phyloP scores from a whole-genome alignment of 129 eudicot species.

The Dittrichia graveolens region DNA sequence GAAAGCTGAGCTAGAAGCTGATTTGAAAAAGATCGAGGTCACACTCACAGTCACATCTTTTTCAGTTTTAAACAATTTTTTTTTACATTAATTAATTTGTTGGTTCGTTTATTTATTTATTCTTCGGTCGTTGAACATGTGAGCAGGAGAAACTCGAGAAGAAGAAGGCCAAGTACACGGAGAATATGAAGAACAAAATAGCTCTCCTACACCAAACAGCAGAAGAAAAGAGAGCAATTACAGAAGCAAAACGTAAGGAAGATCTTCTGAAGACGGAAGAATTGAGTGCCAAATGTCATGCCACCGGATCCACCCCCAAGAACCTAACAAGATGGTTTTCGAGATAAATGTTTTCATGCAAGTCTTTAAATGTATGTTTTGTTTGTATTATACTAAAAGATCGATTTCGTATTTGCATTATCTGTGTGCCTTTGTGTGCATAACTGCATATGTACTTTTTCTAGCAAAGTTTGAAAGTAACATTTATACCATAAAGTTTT shows the following conservation, averaged over 20 bases:
- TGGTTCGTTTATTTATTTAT: background rate
- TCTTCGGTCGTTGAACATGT: background rate
- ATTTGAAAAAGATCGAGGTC: slow-evolving; percentile 75
- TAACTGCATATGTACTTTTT: slow-evolving; percentile 34
- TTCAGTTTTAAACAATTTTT: background rate
- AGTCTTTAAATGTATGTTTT: slow-evolving; percentile 39
- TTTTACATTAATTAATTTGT: background rate
- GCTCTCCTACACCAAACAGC: slow-evolving; percentile 61
- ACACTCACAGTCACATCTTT: background rate
- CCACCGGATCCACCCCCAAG: slow-evolving; percentile 53
- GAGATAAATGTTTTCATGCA: slow-evolving; percentile 24
- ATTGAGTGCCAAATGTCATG: slow-evolving; percentile 52
- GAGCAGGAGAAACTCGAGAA: slow-evolving; percentile 60
- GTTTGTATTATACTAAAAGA: slow-evolving; percentile 25
- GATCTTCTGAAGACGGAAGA: slow-evolving; percentile 58
- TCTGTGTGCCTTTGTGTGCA: slow-evolving; percentile 50
- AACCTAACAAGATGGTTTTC: slow-evolving; percentile 56
- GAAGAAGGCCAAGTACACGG: slow-evolving; percentile 57
- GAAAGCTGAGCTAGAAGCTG: slow-evolving; percentile 79
- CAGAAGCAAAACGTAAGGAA: slow-evolving; percentile 66
- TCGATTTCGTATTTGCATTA: slow-evolving; percentile 37
- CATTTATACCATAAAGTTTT: slow-evolving; percentile 34
- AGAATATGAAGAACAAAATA: slow-evolving; percentile 60
- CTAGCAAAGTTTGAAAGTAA: slow-evolving; percentile 32
- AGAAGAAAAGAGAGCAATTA: slow-evolving; percentile 65